phyloP scores from a whole-genome alignment of 2,329 filamentous ascomycete species.

The Raffaelea albimanens region DNA sequence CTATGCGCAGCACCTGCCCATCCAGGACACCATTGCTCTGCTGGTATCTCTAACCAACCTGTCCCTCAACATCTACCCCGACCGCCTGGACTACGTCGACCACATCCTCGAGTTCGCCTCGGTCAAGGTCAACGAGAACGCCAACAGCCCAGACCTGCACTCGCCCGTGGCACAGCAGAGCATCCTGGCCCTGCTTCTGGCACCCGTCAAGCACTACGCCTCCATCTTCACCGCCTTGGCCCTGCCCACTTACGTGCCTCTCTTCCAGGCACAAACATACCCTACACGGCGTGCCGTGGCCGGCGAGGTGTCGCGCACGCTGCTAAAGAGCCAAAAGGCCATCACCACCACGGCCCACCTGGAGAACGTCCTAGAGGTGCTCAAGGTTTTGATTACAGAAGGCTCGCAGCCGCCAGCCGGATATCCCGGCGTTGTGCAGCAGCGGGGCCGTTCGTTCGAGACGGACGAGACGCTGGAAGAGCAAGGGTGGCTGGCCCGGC shows the following conservation, averaged over 20 bases:
- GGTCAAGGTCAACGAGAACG: conserved; percentile 76
- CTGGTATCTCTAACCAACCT: conserved; percentile 91
- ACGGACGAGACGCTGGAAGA: conserved; percentile 98
- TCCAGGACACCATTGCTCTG: conserved; percentile 89
- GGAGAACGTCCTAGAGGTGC: conserved; percentile 78
- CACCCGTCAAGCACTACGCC: conserved; percentile 78
- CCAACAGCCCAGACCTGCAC: conserved; percentile 92
- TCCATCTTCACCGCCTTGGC: conserved; percentile 95
- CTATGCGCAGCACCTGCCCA: conserved; percentile 79
- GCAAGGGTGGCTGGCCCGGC: conserved; percentile 89
- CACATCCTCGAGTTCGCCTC: conserved; percentile 86
- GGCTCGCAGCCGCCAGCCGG: conserved; percentile 75
- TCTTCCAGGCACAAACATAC: conserved; percentile 87
- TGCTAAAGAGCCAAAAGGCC: conserved; percentile 73
- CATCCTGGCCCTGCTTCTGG: conserved; percentile 80
- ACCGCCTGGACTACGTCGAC: conserved; percentile 87
- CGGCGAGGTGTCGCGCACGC: conserved; percentile 71
- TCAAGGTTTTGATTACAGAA: conserved; percentile 89
- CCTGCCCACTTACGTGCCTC: conserved; percentile 81
- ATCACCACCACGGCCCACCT: conserved; percentile 72
- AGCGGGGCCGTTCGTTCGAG: conserved; percentile 59
- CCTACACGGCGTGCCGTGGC: conserved; percentile 85
- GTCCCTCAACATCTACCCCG: conserved; percentile 90
- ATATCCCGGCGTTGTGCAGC: conserved; percentile 72
- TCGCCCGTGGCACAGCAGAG: conserved; percentile 80